These are phyloP conservation scores for Quercus phellos DNA, from an alignment of 331 rosid species.

Conservation along the genomic window DNA sequence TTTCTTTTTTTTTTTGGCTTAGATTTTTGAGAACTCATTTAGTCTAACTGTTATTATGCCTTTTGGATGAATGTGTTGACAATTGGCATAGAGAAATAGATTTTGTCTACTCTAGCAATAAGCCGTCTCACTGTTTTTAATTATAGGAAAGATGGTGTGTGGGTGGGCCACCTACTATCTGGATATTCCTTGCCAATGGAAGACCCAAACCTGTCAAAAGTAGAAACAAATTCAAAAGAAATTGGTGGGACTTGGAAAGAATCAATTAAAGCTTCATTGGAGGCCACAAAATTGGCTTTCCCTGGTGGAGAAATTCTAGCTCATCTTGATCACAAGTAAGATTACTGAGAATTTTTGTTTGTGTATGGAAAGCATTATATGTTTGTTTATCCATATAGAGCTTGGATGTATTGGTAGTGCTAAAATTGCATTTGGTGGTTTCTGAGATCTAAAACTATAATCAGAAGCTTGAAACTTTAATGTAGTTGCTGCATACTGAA, in stretches of 20 bases:
- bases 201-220: slow-evolving; percentile 65
- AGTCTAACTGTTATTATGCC: not conserved
- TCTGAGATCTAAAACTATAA: not conserved
- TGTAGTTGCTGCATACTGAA: not conserved
- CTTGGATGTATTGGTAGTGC: not conserved
- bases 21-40: not conserved
- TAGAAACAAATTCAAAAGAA: slow-evolving; percentile 32
- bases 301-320: slow-evolving; percentile 92
- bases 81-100: not conserved
- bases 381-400: not conserved
- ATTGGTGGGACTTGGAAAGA: slow-evolving; percentile 90
- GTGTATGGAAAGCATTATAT: not conserved
- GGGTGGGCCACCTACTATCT: slow-evolving; percentile 97
- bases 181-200: slow-evolving; percentile 97
- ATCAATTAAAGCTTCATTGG: slow-evolving; percentile 65
- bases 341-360: slow-evolving; percentile 8
- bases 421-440: not conserved
- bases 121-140: slow-evolving; percentile 7
- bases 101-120: not conserved
- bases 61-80: not conserved
- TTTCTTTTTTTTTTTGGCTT: too few relatives aligned
- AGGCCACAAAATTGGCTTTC: slow-evolving; percentile 70
- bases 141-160: slow-evolving; percentile 73
- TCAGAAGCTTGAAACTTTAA: not conserved
- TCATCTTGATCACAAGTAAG: slow-evolving; percentile 96